Conservation (phyloP, 73 alveolate genomes). For the Paraurostyla sp. region DNA sequence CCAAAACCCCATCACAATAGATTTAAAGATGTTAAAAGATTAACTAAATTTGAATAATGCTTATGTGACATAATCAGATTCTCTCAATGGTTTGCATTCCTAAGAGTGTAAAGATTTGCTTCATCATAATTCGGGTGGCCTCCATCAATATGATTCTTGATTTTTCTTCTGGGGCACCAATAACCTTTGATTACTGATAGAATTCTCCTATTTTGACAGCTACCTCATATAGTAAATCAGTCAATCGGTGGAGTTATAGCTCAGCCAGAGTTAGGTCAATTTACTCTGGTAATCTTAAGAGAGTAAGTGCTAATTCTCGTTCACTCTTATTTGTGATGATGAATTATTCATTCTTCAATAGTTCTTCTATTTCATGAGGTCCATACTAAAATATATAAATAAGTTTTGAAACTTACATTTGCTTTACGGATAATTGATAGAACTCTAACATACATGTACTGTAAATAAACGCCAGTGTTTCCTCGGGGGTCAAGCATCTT, state of each 20-base stretch:
- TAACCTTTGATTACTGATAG: conserved; percentile 92
- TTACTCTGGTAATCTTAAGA: conserved; percentile 95
- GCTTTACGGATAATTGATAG: conserved; percentile 96
- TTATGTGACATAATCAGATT: conserved; percentile 62
- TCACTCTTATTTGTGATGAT: conserved; percentile 79
- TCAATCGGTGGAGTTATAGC: conserved; percentile 91
- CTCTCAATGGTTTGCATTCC: conserved; percentile 90
- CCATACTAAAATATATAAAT: conserved; percentile 54
- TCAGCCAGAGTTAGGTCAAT: conserved; percentile 94
- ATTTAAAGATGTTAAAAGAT: too few species aligned
- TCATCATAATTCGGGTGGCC: conserved; percentile 79
- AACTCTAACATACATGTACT: conserved; percentile 98
- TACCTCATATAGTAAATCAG: conserved; percentile 96
- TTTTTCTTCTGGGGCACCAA: conserved; percentile 87
- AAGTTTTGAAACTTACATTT: too few species aligned
- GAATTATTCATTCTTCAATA: conserved; percentile 69
- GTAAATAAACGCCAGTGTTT: conserved; percentile 99
- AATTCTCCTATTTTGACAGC: conserved; percentile 95
- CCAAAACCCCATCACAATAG: too few species aligned
- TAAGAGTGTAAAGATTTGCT: conserved; percentile 73
- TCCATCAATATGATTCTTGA: conserved; percentile 81
- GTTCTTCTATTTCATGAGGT: conserved; percentile 77
- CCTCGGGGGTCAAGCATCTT: conserved; percentile 99
- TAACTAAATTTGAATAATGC: too few species aligned
- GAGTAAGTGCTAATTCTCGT: conserved; percentile 89